These are phyloP conservation scores for Leccinum uliginosum DNA, from an alignment of 768 basidiomycete genomes.

Conservation along the genomic window DNA sequence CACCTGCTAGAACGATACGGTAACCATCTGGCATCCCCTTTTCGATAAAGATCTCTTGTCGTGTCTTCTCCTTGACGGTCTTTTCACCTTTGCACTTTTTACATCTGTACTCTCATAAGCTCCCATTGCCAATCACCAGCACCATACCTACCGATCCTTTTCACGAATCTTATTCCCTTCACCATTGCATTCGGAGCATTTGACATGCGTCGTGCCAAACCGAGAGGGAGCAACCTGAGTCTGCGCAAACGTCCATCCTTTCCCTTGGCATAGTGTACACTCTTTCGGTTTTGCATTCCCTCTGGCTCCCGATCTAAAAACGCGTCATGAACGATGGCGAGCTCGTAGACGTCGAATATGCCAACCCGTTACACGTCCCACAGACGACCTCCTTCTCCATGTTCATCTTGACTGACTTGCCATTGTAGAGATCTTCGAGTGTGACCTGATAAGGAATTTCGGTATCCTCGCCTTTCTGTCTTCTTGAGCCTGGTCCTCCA, in stretches of 20 bases:
- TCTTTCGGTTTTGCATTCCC: constrained; percentile 80
- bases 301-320: constrained; percentile 69
- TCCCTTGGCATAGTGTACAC: constrained; percentile 80
- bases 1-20: constrained; percentile 83
- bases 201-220: constrained; percentile 47
- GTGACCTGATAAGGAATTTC: constrained; percentile 79
- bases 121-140: not conserved
- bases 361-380: constrained; percentile 73
- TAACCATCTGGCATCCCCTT: constrained; percentile 83
- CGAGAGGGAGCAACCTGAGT: constrained; percentile 48
- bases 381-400: constrained; percentile 86
- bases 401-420: constrained; percentile 83
- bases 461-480: constrained; percentile 66
- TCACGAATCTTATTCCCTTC: constrained; percentile 69
- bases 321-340: constrained; percentile 2
- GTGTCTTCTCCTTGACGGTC: constrained; percentile 81
- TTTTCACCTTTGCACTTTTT: constrained; percentile 93
- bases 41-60: constrained; percentile 83
- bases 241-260: constrained; percentile 65
- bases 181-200: constrained; percentile 70
- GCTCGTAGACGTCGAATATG: not conserved
- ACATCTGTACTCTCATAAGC: constrained; percentile 51
- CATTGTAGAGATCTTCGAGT: constrained; percentile 90
- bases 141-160: constrained; percentile 65
- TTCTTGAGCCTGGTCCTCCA: constrained; percentile 42